Evolutionary conservation across 78 protist species (phyloP).

Genomic region (Dictyostelium intermedium): DNA sequence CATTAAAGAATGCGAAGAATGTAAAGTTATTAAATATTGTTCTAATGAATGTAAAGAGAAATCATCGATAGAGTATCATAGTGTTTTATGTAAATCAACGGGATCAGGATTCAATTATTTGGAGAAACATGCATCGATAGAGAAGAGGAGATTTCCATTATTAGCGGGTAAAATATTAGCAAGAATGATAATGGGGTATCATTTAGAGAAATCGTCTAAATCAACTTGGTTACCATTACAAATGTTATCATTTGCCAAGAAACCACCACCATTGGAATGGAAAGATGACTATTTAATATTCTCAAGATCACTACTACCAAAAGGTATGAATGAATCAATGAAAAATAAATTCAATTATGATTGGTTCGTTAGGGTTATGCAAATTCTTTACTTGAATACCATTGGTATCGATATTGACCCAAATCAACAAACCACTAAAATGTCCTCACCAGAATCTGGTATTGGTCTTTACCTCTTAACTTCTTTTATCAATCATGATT

Average conservation of each 20-base stretch:
- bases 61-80: slow-evolving; percentile 33
- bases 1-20: not conserved
- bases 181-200: slow-evolving; percentile 34
- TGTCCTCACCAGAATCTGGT: slow-evolving; percentile 43
- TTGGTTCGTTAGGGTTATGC: slow-evolving; percentile 72
- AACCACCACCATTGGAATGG: slow-evolving; percentile 73
- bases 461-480: slow-evolving; percentile 45
- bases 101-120: slow-evolving; percentile 5
- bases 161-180: slow-evolving; percentile 42
- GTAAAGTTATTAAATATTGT: slow-evolving; percentile 29
- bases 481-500: slow-evolving; percentile 65
- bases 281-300: slow-evolving; percentile 59
- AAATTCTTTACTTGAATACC: slow-evolving; percentile 50
- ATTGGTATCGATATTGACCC: slow-evolving; percentile 55
- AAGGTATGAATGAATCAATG: not conserved
- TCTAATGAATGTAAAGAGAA: slow-evolving; percentile 22
- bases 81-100: slow-evolving; percentile 3
- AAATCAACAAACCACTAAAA: not conserved
- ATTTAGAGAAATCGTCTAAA: slow-evolving; percentile 20
- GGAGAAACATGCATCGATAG: slow-evolving; percentile 8
- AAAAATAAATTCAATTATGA: slow-evolving; percentile 35
- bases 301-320: slow-evolving; percentile 8
- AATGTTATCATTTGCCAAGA: slow-evolving; percentile 65
- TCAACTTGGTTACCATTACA: slow-evolving; percentile 52
- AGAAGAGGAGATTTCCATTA: slow-evolving; percentile 67